Evolutionary conservation across 441 rosid genomes (phyloP).

Genomic region (Omphalea diandra): DNA sequence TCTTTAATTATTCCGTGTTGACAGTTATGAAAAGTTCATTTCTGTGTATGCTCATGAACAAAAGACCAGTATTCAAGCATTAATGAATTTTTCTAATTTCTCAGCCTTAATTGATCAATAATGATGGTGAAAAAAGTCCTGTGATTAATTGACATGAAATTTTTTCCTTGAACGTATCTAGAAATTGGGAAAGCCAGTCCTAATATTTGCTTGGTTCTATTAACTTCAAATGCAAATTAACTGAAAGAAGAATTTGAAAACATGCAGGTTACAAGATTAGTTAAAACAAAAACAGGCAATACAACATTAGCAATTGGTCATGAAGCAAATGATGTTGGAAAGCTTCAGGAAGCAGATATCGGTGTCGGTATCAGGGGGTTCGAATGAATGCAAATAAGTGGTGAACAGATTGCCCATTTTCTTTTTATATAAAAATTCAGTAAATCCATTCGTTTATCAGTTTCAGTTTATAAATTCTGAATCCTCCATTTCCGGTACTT

Average conservation of each 20-base stretch:
- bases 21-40: too few relatives aligned
- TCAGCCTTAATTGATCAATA: too few relatives aligned
- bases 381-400: constrained; percentile 89
- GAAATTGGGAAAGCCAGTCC: not conserved
- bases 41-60: too few relatives aligned
- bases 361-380: constrained; percentile 95
- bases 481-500: constrained; percentile 5
- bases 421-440: not conserved
- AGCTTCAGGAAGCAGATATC: too few relatives aligned
- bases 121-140: not conserved
- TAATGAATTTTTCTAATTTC: too few relatives aligned
- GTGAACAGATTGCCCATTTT: constrained; percentile 4
- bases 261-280: too few relatives aligned
- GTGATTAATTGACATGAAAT: not conserved
- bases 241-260: constrained; percentile 6
- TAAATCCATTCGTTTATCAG: not conserved
- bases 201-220: constrained; percentile 7
- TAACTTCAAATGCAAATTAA: constrained; percentile 9
- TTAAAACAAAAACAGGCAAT: constrained; percentile 51
- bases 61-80: too few relatives aligned
- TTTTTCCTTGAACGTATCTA: not conserved
- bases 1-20: too few relatives aligned
- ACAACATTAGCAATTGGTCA: constrained; percentile 85
- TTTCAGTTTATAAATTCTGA: not conserved
- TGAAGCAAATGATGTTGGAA: constrained; percentile 94